phyloP scores from a whole-genome alignment of 805 yeast genomes.

The Wickerhamomyces queroliae region DNA sequence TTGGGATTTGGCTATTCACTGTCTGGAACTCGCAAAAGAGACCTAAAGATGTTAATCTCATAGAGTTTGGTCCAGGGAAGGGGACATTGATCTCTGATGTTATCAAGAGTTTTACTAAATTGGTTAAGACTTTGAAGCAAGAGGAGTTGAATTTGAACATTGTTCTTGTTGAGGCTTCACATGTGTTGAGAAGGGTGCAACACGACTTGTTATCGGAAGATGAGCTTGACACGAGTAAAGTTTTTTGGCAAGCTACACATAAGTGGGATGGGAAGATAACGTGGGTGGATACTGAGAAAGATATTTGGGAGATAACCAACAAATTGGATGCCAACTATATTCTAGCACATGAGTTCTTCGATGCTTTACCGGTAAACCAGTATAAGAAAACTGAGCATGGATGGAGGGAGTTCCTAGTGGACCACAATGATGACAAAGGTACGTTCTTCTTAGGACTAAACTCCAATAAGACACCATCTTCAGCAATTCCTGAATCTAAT shows the following conservation, averaged over 20 bases:
- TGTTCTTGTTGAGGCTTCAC: constrained; percentile 67
- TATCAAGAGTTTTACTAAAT: constrained; percentile 39
- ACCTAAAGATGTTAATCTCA: constrained; percentile 44
- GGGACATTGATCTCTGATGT: constrained; percentile 75
- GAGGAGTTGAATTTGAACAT: constrained; percentile 30
- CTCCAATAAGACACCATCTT: constrained; percentile 56
- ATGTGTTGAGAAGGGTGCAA: constrained; percentile 55
- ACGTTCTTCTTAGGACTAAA: constrained; percentile 52
- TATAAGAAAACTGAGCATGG: constrained; percentile 58
- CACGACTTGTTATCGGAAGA: constrained; percentile 39
- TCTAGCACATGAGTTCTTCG: constrained; percentile 83
- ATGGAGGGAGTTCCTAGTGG: constrained; percentile 78
- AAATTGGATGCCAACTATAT: constrained; percentile 46
- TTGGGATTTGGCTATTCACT: constrained; percentile 66
- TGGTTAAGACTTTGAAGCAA: constrained; percentile 26
- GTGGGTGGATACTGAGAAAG: constrained; percentile 60
- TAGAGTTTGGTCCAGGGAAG: constrained; percentile 83
- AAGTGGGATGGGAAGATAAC: constrained; percentile 45
- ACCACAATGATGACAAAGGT: constrained; percentile 26
- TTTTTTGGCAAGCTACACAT: constrained; percentile 12
- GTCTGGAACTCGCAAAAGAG: constrained; percentile 53
- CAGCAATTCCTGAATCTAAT: constrained; percentile 46
- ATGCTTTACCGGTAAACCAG: constrained; percentile 75
- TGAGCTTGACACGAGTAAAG: constrained; percentile 3
- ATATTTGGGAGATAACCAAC: constrained; percentile 22